Conservation (phyloP, 768 basidiomycete species). For the Boletus reticuloceps region DNA sequence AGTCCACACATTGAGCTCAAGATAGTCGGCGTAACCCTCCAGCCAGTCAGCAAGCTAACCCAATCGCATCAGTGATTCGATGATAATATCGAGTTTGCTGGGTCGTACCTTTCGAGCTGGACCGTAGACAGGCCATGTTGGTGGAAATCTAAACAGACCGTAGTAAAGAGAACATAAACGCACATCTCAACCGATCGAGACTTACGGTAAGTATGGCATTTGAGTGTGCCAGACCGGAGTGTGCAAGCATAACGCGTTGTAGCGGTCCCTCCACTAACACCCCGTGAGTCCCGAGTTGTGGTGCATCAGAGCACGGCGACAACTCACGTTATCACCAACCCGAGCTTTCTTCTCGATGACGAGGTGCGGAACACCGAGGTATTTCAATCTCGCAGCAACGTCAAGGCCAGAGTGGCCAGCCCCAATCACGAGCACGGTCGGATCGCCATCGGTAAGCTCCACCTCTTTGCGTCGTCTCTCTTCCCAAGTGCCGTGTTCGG, state of each 20-base stretch:
- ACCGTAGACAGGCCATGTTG: conserved; percentile 51
- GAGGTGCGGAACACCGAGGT: conserved; percentile 51
- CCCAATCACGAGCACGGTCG: conserved; percentile 60
- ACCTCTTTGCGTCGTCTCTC: conserved; percentile 19
- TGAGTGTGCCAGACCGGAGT: conserved; percentile 54
- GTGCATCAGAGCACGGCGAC: neutral
- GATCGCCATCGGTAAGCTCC: conserved; percentile 45
- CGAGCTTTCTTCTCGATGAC: conserved; percentile 52
- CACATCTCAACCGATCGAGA: neutral
- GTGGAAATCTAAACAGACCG: conserved; percentile 41
- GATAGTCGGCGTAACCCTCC: conserved; percentile 54
- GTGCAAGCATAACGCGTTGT: conserved; percentile 56
- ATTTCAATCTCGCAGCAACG: conserved; percentile 61
- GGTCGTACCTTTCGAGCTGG: conserved; percentile 46
- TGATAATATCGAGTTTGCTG: no score
- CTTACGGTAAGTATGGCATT: conserved; percentile 53
- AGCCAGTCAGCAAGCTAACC: conserved; percentile 60
- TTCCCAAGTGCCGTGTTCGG: conserved; percentile 42
- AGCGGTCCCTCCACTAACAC: conserved; percentile 52
- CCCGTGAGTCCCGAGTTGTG: neutral
- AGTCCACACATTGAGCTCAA: conserved; percentile 67
- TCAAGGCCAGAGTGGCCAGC: conserved; percentile 68
- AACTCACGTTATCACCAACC: conserved; percentile 45
- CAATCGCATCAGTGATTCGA: neutral
- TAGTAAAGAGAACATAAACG: neutral